phyloP scores from a whole-genome alignment of 2,329 filamentous ascomycete genomes.

The Lachnum nothofagi region DNA sequence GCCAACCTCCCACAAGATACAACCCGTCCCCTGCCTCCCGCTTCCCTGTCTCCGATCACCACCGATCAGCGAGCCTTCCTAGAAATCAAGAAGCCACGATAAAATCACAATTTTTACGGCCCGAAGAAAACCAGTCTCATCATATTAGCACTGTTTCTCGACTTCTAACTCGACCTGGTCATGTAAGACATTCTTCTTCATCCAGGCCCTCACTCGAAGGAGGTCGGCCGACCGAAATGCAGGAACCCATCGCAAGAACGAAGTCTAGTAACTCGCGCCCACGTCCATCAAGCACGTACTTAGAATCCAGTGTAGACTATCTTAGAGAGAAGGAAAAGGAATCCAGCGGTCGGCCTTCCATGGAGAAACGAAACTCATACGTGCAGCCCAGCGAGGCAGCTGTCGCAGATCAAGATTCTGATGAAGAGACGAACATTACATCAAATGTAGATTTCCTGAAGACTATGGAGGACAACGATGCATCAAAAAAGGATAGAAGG shows the following conservation, averaged over 20 bases:
- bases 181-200: conserved; percentile 43
- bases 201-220: conserved; percentile 67
- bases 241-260: conserved; percentile 56
- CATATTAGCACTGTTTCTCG: conserved; percentile 18
- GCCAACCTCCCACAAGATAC: conserved; percentile 21
- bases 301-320: conserved; percentile 78
- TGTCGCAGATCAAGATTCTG: conserved; percentile 35
- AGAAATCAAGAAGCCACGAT: conserved; percentile 24
- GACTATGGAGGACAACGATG: conserved; percentile 62
- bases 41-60: conserved; percentile 33
- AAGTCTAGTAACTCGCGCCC: conserved; percentile 62
- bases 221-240: conserved; percentile 60
- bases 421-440: conserved; percentile 58
- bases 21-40: conserved; percentile 24
- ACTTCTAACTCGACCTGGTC: conserved; percentile 31
- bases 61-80: conserved; percentile 49
- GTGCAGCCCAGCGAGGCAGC: conserved; percentile 20
- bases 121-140: conserved; percentile 22
- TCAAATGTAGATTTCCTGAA: conserved; percentile 81
- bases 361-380: conserved; percentile 32
- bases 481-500: conserved; percentile 47
- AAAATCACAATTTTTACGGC: conserved; percentile 17
- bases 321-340: conserved; percentile 76
- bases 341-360: conserved; percentile 33
- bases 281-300: conserved; percentile 75